Conservation (phyloP, 108 stramenopile species). For the Skeletonema menzelii region DNA sequence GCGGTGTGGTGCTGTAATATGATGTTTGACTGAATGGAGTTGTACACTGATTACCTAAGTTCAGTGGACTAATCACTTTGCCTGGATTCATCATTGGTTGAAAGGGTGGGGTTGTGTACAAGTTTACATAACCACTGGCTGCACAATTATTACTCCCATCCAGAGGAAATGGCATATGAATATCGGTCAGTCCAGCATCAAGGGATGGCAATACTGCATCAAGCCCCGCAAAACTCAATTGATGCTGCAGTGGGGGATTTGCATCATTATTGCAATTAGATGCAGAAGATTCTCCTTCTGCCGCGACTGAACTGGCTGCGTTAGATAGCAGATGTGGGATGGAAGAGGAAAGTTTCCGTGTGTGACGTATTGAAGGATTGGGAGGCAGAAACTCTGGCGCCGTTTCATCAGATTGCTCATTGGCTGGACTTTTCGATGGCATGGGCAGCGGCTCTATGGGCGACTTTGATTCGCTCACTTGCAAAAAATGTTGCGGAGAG, state of each 20-base stretch:
- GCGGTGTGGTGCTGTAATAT: not conserved
- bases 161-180: not conserved
- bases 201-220: not conserved
- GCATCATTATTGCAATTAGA: not conserved
- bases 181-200: not conserved
- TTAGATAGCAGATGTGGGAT: not conserved
- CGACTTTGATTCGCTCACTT: not conserved
- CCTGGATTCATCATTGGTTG: not conserved
- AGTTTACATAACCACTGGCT: not conserved
- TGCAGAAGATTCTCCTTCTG: not conserved
- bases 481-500: not conserved
- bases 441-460: not conserved
- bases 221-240: not conserved
- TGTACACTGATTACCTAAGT: not conserved
- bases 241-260: not conserved
- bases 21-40: not conserved
- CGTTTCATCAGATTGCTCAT: not conserved
- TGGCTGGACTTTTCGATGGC: not conserved
- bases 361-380: not conserved
- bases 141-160: not conserved
- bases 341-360: not conserved
- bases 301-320: not conserved
- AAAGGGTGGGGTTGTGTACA: not conserved
- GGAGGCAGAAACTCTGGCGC: not conserved
- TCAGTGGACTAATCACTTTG: constrained; percentile 1